Evolutionary conservation across 345 rosid genomes (phyloP).

Genomic region (Lepidium aucheri): DNA sequence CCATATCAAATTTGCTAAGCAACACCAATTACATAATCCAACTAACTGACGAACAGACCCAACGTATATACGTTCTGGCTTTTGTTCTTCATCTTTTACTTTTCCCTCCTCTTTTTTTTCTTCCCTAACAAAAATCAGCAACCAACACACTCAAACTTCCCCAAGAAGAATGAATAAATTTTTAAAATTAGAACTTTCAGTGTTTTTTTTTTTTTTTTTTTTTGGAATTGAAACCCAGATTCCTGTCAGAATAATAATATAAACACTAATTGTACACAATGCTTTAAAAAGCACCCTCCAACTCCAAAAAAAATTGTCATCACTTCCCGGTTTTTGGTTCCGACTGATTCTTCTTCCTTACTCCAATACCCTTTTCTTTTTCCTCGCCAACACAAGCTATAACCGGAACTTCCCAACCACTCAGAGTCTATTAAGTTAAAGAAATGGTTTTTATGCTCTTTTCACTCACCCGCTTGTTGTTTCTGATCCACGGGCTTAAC

Average conservation of each 20-base stretch:
- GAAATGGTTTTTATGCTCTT: background rate
- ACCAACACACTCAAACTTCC: constrained; percentile 2
- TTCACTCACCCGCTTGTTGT: constrained; percentile 85
- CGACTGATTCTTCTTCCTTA: constrained; percentile 3
- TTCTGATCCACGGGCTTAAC: constrained; percentile 83
- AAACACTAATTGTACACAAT: constrained; percentile 31
- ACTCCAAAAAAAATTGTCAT: constrained; percentile 18
- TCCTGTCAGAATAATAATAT: constrained; percentile 22
- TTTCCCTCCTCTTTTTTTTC: background rate
- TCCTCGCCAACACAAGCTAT: constrained; percentile 25
- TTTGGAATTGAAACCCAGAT: background rate
- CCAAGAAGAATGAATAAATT: constrained; percentile 18
- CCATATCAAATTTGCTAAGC: background rate
- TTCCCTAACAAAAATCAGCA: background rate
- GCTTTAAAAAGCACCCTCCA: constrained; percentile 19
- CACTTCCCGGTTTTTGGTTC: background rate
- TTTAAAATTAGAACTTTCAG: constrained; percentile 10
- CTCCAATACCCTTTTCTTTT: background rate
- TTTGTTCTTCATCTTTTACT: background rate
- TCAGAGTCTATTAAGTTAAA: background rate
- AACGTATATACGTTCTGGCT: background rate
- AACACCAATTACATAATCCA: background rate
- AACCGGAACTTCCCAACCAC: constrained; percentile 22
- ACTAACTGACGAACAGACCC: background rate
- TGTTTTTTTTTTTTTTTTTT: background rate